phyloP scores from a whole-genome alignment of 2,329 filamentous ascomycete species.

The Dothistroma pini region DNA sequence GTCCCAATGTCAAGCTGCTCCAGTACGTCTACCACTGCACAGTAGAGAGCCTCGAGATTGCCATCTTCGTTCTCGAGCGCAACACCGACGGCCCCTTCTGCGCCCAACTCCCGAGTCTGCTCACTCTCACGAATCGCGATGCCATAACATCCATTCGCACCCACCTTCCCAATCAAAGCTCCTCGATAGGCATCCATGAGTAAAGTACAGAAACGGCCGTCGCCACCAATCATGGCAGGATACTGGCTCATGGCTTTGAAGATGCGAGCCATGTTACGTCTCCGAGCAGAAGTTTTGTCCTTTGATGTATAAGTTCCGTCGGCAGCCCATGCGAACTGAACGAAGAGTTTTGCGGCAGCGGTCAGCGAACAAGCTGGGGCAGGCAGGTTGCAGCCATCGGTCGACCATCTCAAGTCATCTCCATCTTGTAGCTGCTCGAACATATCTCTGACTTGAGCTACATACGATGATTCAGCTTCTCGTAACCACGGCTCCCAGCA shows the following conservation, averaged over 20 bases:
- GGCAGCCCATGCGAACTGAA: conserved; percentile 38
- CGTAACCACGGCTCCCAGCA: not conserved
- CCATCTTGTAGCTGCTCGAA: conserved; percentile 27
- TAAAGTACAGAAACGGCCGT: conserved; percentile 47
- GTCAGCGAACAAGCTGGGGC: conserved; percentile 44
- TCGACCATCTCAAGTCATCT: conserved; percentile 39
- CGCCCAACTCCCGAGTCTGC: conserved; percentile 35
- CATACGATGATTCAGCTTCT: not conserved
- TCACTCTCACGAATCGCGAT: conserved; percentile 42
- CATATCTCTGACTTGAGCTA: conserved; percentile 39
- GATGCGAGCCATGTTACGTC: conserved; percentile 33
- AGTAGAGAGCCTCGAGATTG: conserved; percentile 43
- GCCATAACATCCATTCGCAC: conserved; percentile 50
- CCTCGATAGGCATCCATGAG: conserved; percentile 43
- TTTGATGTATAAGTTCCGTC: not conserved
- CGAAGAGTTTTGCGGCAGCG: conserved; percentile 38
- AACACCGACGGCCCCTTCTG: conserved; percentile 41
- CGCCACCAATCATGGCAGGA: conserved; percentile 44
- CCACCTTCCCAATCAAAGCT: conserved; percentile 46
- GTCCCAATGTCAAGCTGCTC: conserved; percentile 42
- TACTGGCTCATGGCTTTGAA: conserved; percentile 44
- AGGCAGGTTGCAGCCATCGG: conserved; percentile 49
- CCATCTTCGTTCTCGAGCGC: conserved; percentile 51
- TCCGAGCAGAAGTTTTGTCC: not conserved
- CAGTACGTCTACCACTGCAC: conserved; percentile 44